Evolutionary conservation across 1,284 basidiomycete genomes (phyloP).

Genomic region (Porogramme epimiltina): DNA sequence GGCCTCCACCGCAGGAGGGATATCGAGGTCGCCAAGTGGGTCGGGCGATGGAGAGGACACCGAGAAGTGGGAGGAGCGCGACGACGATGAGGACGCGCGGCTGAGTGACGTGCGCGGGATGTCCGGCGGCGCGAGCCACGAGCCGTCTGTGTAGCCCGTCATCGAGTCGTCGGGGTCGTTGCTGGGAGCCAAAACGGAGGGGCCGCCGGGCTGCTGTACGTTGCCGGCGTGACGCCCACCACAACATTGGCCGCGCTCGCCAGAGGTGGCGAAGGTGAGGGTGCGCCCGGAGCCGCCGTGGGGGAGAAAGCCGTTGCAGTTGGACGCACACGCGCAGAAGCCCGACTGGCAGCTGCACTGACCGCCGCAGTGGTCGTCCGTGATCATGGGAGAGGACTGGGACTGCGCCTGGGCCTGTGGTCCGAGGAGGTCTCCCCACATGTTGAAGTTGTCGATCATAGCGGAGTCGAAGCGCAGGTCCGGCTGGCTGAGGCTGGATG

Average conservation of each 20-base stretch:
- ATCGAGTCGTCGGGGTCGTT: neutral
- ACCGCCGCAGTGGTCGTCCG: constrained; percentile 32
- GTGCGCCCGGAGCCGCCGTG: constrained; percentile 17
- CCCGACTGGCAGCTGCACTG: constrained; percentile 38
- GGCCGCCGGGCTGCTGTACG: neutral
- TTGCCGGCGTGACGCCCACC: constrained; percentile 7
- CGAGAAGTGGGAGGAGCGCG: constrained; percentile 18
- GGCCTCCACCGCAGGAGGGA: neutral
- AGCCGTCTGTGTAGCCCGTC: neutral
- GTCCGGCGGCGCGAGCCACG: constrained; percentile 12
- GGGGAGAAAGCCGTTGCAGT: constrained; percentile 35
- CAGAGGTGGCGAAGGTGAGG: constrained; percentile 33
- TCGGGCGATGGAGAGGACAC: constrained; percentile 8
- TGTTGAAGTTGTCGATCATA: constrained; percentile 23
- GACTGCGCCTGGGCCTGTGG: constrained; percentile 1
- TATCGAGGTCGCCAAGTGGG: constrained; percentile 2
- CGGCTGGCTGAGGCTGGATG: neutral
- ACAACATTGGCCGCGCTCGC: constrained; percentile 32
- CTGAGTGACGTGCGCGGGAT: constrained; percentile 19
- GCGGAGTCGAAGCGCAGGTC: constrained; percentile 23
- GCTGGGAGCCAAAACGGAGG: neutral
- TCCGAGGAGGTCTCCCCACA: constrained; percentile 23
- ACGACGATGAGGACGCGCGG: constrained; percentile 24
- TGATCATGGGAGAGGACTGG: constrained; percentile 13
- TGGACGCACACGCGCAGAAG: constrained; percentile 36